Conservation (phyloP, 805 yeast species). For the Teunomyces aglyptinius region DNA sequence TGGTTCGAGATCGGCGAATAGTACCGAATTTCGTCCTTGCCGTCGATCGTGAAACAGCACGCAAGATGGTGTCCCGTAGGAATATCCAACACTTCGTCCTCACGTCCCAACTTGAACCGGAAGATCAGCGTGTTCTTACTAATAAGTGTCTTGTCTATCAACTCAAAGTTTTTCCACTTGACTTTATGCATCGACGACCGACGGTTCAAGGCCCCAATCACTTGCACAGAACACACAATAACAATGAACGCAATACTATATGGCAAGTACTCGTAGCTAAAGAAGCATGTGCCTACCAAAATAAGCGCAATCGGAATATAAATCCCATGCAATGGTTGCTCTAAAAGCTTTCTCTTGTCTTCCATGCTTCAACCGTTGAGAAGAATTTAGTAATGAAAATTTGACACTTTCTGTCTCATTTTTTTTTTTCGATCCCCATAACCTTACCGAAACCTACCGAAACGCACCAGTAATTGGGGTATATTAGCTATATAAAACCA, state of each 20-base stretch:
- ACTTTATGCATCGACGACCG: conserved; percentile 47
- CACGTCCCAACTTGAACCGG: conserved; percentile 62
- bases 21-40: conserved; percentile 57
- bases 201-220: conserved; percentile 40
- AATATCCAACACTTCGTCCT: conserved; percentile 58
- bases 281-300: conserved; percentile 56
- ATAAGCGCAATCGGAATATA: conserved; percentile 66
- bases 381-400: too few species aligned
- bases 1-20: conserved; percentile 76
- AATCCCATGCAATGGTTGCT: conserved; percentile 73
- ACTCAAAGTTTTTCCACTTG: conserved; percentile 64
- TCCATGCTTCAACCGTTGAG: conserved; percentile 17
- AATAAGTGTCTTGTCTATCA: conserved; percentile 70
- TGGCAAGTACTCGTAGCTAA: conserved; percentile 51
- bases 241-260: conserved; percentile 36
- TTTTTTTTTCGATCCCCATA: not conserved
- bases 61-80: conserved; percentile 79
- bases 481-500: conserved; percentile 6
- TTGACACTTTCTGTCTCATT: not conserved
- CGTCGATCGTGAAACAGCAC: conserved; percentile 49
- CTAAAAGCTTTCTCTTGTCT: conserved; percentile 53
- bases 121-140: conserved; percentile 72
- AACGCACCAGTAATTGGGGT: not conserved
- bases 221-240: conserved; percentile 31
- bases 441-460: not conserved